A percentile compares a stretch with the other conserved stretches of the same genome.
phyloP scores from a whole-genome alignment of 164 flowering plant genomes.

The Chimonanthus praecox region DNA sequence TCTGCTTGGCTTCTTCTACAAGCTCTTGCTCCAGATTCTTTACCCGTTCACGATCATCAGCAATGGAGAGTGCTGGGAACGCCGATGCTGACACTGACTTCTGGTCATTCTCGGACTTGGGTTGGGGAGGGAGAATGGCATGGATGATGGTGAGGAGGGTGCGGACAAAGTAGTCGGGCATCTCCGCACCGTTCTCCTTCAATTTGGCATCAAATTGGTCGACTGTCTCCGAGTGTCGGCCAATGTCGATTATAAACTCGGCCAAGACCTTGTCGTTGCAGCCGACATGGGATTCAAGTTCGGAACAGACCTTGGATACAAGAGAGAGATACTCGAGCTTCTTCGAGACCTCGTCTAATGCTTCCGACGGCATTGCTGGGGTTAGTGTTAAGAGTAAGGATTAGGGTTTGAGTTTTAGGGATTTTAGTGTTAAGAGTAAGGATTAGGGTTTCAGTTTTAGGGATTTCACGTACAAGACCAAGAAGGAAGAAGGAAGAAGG shows the following conservation, averaged over 20 bases:
- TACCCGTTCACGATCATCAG: conserved; percentile 49
- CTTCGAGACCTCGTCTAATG: conserved; percentile 42
- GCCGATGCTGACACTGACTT: conserved; percentile 24
- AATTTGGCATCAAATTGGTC: conserved; percentile 66
- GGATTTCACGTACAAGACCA: no score
- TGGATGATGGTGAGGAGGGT: conserved; percentile 74
- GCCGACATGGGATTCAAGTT: conserved; percentile 74
- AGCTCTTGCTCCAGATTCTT: conserved; percentile 68
- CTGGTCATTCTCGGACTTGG: conserved; percentile 15
- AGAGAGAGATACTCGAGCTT: conserved; percentile 72
- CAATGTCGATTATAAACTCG: conserved; percentile 74
- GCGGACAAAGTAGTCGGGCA: conserved; percentile 87
- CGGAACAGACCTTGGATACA: conserved; percentile 79
- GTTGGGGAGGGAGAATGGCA: conserved; percentile 64
- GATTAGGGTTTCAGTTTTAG: no score
- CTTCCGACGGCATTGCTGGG: conserved; percentile 23
- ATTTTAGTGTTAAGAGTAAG: no score
- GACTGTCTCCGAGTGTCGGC: conserved; percentile 45
- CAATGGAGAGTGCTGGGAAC: conserved; percentile 43
- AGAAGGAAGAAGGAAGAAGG: no score
- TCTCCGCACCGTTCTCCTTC: conserved; percentile 75
- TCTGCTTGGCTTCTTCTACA: conserved; percentile 38
- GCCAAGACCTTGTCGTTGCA: conserved; percentile 71
- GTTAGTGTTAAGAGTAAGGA: no score
- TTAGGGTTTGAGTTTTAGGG: no score